Base-by-base conservation (phyloP, 192 early-diverging fungal genomes). In the Linnemannia exigua region DNA sequence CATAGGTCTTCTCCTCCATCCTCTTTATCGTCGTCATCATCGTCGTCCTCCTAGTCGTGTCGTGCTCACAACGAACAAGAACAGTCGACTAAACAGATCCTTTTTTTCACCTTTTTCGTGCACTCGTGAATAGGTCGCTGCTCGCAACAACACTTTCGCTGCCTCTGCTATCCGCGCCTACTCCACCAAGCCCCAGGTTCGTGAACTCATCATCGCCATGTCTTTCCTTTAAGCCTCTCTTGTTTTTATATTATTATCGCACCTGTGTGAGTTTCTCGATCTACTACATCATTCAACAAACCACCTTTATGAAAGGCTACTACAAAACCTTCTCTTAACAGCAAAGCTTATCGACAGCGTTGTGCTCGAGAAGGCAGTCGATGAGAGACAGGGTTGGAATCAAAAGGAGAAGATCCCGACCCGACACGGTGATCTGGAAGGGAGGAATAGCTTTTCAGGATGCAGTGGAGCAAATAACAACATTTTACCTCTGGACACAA, bases 151-250 rank as follows among this genome's bases (percentile, higher is more conserved):
- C 74, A 85, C 88, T 51, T 28, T 77, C 36, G 82, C 79, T 35
- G 38, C 74, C 38, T 63, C 79, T 77, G 82, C 67, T 37, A 50
- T 76, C 69, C 84, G 88, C 58, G 75, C 84, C 68, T 90, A 88
- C 50, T 77, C 89, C 50, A 84, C 89, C 73, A 83, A 90, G 81
- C 69, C 72, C 73, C 75, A 88, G 89, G 89, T 90, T 58, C 74
- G 75, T 54, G n/a, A 16, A 15, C 31, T 31, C 22, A 14, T 9
- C 25, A 25, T 67, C 28, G n/a, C 7, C 67, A 14, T 70, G 50
- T 66, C n/a, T 37, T 46, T 16, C 54, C 20, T 68, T n/a, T n/a
- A n/a, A n/a, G n/a, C n/a, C 63, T 22, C 41, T 44, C 41, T 83
- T n/a, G n/a, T n/a, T n/a, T n/a, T n/a, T n/a, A n/a, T n/a, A 37